Evolutionary conservation across 73 alveolate species (phyloP), one percentile per base, ranked within the genome.

Genomic region (Breviolum minutum): DNA sequence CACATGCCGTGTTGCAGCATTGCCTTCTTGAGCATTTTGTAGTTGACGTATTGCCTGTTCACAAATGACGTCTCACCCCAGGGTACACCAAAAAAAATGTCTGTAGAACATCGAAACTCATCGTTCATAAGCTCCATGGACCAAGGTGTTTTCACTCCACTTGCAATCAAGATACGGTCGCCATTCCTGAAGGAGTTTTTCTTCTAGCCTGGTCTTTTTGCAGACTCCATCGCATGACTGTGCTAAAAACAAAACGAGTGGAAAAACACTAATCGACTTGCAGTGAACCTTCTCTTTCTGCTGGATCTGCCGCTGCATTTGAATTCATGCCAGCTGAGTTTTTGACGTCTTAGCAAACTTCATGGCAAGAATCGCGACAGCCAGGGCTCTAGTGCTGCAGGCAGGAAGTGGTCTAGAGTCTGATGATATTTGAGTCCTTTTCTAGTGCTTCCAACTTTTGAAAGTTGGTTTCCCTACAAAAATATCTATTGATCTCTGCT

Each of bases 11-110:
- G 54, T 40, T 40, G 54, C 54, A 0, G 54, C 54, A 40, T 40
- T 8, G 80, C 97, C 97, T 92, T 92, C 97, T 92, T 92, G 27
- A 92, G 64, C 74, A 71, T 74, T 64, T 92, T 92, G 97, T 92
- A 92, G 80, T 92, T 80, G 63, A 92, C 64, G 48, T 92, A 92
- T 9, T 92, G 97, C 97, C 97, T 92, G 94, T 14, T 13, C n/a
- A 22, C 8, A 3, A 40, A 40, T 40, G 54, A 40, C 54, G 0
- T 40, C 54, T 40, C 54, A 40, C 54, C 54, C 54, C 54, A 40
- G 54, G 54, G 3, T 40, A 40, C 54, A 40, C 54, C 54, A 40
- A 40, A 40, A 40, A 40, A 40, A 3, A 40, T 40, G 54, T 40
- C 77, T 68, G 77, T 68, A 68, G 77, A 22, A 68, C 54, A 40